These are phyloP conservation scores for Solanum peruvianum DNA, from an alignment of 257 asterid species.

Conservation along the genomic window DNA sequence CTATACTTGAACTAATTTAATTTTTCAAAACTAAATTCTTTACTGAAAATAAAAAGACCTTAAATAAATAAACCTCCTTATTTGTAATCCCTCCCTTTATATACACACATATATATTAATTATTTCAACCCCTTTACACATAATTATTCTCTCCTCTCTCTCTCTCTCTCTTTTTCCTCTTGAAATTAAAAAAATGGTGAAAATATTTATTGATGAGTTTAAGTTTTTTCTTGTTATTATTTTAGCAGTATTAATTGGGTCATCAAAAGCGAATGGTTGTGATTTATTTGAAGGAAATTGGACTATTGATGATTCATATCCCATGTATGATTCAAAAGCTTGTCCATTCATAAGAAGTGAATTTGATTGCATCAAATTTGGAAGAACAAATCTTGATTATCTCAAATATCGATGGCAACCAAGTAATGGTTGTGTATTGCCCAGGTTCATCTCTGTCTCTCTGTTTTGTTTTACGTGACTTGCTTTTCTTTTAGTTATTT, in stretches of 20 bases:
- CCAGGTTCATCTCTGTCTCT: constrained; percentile 15
- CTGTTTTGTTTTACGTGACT: neutral
- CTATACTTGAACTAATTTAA: neutral
- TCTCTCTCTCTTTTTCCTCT: neutral
- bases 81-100: neutral
- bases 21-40: neutral
- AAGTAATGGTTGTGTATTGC: constrained; percentile 24
- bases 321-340: constrained; percentile 35
- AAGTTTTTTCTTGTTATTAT: neutral
- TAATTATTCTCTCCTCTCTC: neutral
- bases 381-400: constrained; percentile 34
- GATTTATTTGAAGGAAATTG: constrained; percentile 51
- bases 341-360: constrained; percentile 48
- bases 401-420: constrained; percentile 80
- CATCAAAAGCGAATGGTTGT: constrained; percentile 10
- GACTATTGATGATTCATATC: constrained; percentile 52
- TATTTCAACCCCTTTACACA: neutral
- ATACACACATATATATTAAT: neutral
- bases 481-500: neutral
- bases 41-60: neutral
- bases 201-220: neutral
- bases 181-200: neutral
- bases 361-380: constrained; percentile 56
- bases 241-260: neutral
- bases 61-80: neutral